These are phyloP conservation scores for Lipomyces orientalis DNA, from an alignment of 805 yeast genomes.

Conservation along the genomic window DNA sequence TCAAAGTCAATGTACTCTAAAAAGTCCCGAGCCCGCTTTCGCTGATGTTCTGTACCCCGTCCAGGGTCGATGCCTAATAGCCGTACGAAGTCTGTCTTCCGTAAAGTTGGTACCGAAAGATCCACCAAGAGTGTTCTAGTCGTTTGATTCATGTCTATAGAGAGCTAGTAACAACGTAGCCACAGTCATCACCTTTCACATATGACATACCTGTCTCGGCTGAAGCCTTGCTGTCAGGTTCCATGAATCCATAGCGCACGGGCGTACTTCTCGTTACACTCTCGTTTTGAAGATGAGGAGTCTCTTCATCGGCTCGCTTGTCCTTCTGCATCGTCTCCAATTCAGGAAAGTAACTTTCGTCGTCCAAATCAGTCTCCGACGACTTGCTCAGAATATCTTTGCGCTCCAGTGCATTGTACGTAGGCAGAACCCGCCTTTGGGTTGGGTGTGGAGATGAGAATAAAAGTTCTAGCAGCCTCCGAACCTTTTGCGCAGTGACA, in stretches of 20 bases:
- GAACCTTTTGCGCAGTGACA: not conserved
- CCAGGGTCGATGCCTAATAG: not conserved
- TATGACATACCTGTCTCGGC: not conserved
- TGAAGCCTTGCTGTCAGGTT: not conserved
- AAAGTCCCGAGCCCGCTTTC: constrained; percentile 1
- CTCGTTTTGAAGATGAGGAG: not conserved
- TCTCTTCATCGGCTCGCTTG: not conserved
- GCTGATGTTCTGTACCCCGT: not conserved
- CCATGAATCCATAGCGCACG: not conserved
- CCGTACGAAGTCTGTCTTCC: not conserved
- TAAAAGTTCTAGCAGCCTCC: not conserved
- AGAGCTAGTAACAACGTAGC: not conserved
- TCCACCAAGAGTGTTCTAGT: not conserved
- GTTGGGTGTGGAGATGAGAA: not conserved
- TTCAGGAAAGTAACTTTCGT: not conserved
- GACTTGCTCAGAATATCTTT: not conserved
- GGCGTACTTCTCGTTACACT: not conserved
- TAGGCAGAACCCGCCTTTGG: not conserved
- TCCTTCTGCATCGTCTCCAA: not conserved
- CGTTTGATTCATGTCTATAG: not conserved
- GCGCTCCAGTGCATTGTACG: not conserved
- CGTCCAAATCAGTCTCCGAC: not conserved
- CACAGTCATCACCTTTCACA: not conserved
- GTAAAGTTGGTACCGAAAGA: not conserved
- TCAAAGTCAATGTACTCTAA: not conserved